Percentiles rank a stretch among this genome's conserved stretches.
Conservation (phyloP, 768 basidiomycete species). For the Butyriboletus loyo region DNA sequence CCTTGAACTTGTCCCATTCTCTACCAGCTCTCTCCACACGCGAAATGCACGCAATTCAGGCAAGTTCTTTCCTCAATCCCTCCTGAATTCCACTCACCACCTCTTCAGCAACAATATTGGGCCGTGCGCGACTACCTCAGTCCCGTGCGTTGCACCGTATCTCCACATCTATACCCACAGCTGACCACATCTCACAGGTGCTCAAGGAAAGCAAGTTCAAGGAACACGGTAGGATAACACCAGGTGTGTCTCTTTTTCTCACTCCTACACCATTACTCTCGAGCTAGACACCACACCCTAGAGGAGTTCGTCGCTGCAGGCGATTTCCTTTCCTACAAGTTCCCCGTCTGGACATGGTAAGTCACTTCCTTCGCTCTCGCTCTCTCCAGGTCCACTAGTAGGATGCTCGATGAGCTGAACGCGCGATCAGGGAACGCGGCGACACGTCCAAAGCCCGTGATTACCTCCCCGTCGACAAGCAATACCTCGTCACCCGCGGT, state of each 20-base stretch:
- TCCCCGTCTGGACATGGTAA: constrained; percentile 96
- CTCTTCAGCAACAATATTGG: constrained; percentile 81
- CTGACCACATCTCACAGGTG: constrained; percentile 54
- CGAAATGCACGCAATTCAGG: constrained; percentile 51
- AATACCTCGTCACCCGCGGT: constrained; percentile 92
- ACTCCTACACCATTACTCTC: not conserved
- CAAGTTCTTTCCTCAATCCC: constrained; percentile 1
- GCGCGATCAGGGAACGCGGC: constrained; percentile 77
- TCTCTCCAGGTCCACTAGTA: not conserved
- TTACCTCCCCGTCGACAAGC: constrained; percentile 93
- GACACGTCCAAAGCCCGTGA: constrained; percentile 83
- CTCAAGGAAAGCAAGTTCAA: constrained; percentile 98
- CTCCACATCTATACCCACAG: constrained; percentile 18
- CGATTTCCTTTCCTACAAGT: constrained; percentile 97
- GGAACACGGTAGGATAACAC: constrained; percentile 94
- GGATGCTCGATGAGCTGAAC: not conserved
- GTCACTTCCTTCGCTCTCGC: constrained; percentile 21
- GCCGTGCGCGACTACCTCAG: constrained; percentile 92
- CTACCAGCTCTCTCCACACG: not conserved
- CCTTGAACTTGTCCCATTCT: constrained; percentile 17
- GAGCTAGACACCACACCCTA: constrained; percentile 29
- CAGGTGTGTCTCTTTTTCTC: constrained; percentile 51
- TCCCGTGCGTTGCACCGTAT: constrained; percentile 53
- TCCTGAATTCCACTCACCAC: not conserved
- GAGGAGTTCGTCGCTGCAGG: constrained; percentile 99